These are phyloP conservation scores for Diophrys sp. DNA, from an alignment of 73 alveolate genomes.

Conservation along the genomic window DNA sequence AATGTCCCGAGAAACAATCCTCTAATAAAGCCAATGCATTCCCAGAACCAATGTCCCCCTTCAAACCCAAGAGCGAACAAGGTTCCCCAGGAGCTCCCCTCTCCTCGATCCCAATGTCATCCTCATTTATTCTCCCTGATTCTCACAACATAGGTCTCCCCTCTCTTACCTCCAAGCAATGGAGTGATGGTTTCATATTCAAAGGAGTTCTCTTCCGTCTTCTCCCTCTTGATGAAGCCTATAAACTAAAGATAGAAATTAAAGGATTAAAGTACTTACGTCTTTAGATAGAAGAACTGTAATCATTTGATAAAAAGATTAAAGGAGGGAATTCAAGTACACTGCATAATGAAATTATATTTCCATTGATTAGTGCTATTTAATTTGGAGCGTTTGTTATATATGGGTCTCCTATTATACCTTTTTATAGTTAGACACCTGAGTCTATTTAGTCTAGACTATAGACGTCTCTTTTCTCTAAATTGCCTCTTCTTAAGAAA, in stretches of 20 bases:
- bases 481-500: neutral
- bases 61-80: neutral
- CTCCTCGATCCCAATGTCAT: neutral
- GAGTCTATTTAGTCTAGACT: too few relatives aligned
- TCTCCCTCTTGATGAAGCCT: slow-evolving; percentile 50
- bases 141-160: slow-evolving; percentile 22
- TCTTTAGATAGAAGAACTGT: slow-evolving; percentile 40
- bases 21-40: neutral
- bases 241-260: slow-evolving; percentile 34
- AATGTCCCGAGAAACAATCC: neutral
- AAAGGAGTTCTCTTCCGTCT: slow-evolving; percentile 47
- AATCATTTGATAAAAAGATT: slow-evolving; percentile 19
- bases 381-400: neutral
- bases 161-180: slow-evolving; percentile 16
- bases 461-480: neutral
- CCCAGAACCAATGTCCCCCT: neutral
- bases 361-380: neutral
- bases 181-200: slow-evolving; percentile 63
- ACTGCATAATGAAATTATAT: neutral
- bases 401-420: slow-evolving; percentile 4
- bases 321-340: neutral
- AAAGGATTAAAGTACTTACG: slow-evolving; percentile 35
- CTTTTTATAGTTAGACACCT: neutral
- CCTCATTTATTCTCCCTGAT: neutral
- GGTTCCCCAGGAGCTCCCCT: neutral